These are phyloP conservation scores for Xylariaceae sp. DNA, from an alignment of 2,329 filamentous ascomycete genomes.

Conservation along the genomic window DNA sequence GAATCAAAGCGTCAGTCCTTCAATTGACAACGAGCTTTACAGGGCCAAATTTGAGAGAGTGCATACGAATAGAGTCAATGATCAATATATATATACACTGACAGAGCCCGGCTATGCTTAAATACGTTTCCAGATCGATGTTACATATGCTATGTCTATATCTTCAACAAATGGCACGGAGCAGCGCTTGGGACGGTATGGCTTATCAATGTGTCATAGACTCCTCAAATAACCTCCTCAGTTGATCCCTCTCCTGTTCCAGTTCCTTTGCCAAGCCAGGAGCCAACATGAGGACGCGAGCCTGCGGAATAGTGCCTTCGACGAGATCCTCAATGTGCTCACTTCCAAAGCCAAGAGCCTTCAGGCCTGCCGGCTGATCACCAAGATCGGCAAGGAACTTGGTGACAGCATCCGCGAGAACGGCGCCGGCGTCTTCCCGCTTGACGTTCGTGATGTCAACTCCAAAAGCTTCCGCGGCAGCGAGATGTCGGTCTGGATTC, in stretches of 20 bases:
- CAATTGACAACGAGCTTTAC: no score
- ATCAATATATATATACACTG: no score
- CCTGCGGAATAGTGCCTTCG: slow-evolving; percentile 91
- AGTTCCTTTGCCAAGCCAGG: slow-evolving; percentile 72
- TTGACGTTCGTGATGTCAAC: slow-evolving; percentile 86
- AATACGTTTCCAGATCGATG: no score
- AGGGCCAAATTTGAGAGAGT: no score
- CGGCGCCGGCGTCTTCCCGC: slow-evolving; percentile 82
- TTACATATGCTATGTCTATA: neutral
- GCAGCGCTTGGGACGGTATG: neutral
- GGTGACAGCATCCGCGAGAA: slow-evolving; percentile 76
- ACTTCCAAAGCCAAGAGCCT: slow-evolving; percentile 72
- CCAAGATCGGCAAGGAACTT: slow-evolving; percentile 79
- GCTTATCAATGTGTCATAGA: slow-evolving; percentile 43
- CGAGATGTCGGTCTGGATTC: slow-evolving; percentile 87
- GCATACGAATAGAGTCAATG: no score
- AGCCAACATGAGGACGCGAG: slow-evolving; percentile 84
- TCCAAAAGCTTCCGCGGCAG: slow-evolving; percentile 85
- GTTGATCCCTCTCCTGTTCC: slow-evolving; percentile 66
- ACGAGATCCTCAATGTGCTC: slow-evolving; percentile 79
- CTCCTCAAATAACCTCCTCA: slow-evolving; percentile 65
- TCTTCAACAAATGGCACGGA: neutral
- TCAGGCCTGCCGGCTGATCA: slow-evolving; percentile 84
- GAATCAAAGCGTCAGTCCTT: no score
- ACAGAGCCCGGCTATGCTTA: no score